Base-by-base conservation (phyloP, 768 basidiomycete genomes). In the Mycena venus region DNA sequence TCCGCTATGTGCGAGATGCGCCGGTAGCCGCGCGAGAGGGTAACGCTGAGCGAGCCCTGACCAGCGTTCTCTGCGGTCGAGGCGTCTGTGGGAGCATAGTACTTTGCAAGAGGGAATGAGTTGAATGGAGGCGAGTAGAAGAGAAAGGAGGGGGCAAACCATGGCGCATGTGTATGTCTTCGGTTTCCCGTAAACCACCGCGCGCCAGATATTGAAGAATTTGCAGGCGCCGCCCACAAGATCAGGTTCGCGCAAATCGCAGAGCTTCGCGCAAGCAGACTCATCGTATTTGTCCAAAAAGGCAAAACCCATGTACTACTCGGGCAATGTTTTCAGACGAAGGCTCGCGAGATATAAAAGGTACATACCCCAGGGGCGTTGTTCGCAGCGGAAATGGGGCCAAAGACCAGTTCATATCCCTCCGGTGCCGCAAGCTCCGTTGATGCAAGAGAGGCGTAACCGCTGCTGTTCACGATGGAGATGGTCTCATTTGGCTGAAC, bases 321-420 rank as follows among this genome's bases (percentile, higher is more conserved):
- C 34, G 47, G 17, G 36, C 1, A 38, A n/a, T 42, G 12, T n/a
- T 40, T 59, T 56, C 49, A 72, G 61, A 59, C 19, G 23, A 11
- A 14, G 11, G 42, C 31, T 23, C 4, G 51, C 42, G 51, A 53
- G 8, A 53, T 11, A 31, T 21, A 21, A 17, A 44, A 25, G n/a
- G 19, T 17, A 70, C 71, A 32, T 23, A 79, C 78, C 47, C 75
- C 77, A 21, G 78, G 75, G 4, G 79, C 78, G 12, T 75, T 72
- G 58, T 78, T 80, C 0, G 79, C 79, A 7, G 75, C 77, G 6
- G 71, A 70, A n/a, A 72, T 63, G 1, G 79, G 79, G 11, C 79
- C 79, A 31, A 80, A 80, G 10, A 77, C 75, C 3, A 70, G 31
- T n/a, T 74, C 63, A 60, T 80, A 80, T 12, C 79, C 79, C 1